A percentile compares a stretch with the other conserved stretches of the same genome.
These are phyloP conservation scores for Raddia guianensis DNA, from an alignment of 176 grass and related monocot genomes.

Conservation along the genomic window DNA sequence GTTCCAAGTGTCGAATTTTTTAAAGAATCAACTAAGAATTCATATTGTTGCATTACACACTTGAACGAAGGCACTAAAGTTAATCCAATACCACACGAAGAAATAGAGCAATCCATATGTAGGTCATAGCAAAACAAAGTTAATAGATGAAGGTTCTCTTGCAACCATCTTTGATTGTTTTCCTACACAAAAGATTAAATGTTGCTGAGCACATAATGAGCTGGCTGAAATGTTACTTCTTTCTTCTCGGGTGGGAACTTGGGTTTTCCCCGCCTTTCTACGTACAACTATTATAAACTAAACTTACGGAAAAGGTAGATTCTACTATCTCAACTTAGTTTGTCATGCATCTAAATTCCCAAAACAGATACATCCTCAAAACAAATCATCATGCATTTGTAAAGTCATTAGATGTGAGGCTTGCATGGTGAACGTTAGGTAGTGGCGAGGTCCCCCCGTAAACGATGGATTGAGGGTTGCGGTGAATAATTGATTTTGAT, in stretches of 20 bases:
- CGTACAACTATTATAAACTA: conserved; percentile 11
- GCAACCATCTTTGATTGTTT: background rate
- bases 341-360: background rate
- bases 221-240: background rate
- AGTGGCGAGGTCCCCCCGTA: background rate
- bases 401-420: background rate
- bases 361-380: background rate
- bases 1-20: no score
- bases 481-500: background rate
- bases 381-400: background rate
- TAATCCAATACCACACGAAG: background rate
- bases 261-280: background rate
- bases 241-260: conserved; percentile 1
- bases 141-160: background rate
- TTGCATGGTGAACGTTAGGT: background rate
- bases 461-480: background rate
- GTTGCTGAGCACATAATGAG: conserved; percentile 6
- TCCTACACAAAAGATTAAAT: background rate
- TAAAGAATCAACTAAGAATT: no score
- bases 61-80: background rate
- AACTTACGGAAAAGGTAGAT: background rate
- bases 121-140: background rate
- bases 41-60: no score
- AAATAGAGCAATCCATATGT: background rate
- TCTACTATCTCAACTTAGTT: background rate